These are phyloP conservation scores for Xylariaceae sp. DNA, from an alignment of 2,329 filamentous ascomycete species.

Conservation along the genomic window DNA sequence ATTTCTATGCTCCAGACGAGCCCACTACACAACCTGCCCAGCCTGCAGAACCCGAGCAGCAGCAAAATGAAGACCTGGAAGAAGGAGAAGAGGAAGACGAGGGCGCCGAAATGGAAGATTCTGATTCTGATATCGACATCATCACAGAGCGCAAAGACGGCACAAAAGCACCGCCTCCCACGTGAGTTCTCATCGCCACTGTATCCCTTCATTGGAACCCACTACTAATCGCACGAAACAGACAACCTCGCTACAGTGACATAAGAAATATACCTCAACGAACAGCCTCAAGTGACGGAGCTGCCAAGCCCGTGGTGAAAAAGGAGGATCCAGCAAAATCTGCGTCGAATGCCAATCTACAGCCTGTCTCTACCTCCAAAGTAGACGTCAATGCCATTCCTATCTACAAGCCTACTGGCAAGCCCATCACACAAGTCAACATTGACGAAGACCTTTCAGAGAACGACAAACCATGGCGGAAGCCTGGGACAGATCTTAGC, in stretches of 20 bases:
- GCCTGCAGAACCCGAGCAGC: conserved; percentile 19
- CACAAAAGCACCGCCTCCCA: conserved; percentile 53
- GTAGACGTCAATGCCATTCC: conserved; percentile 83
- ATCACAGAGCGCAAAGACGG: conserved; percentile 65
- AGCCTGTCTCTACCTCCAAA: conserved; percentile 72
- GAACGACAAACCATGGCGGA: conserved; percentile 91
- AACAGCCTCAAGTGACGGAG: conserved; percentile 47
- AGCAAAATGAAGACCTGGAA: conserved; percentile 51
- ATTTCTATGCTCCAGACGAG: conserved; percentile 62
- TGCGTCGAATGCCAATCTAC: conserved; percentile 24
- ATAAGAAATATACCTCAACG: conserved; percentile 62
- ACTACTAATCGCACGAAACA: conserved; percentile 22
- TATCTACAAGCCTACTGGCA: conserved; percentile 71
- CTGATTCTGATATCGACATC: conserved; percentile 63
- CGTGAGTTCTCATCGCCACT: conserved; percentile 37
- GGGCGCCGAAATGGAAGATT: conserved; percentile 56
- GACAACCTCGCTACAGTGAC: conserved; percentile 60
- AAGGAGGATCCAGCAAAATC: conserved; percentile 39
- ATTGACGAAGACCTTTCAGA: conserved; percentile 71
- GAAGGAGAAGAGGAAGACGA: conserved; percentile 63
- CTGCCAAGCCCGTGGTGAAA: conserved; percentile 42
- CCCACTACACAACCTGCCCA: conserved; percentile 26
- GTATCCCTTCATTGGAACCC: not conserved
- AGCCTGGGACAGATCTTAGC: conserved; percentile 87
- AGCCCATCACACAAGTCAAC: conserved; percentile 72